Evolutionary conservation across 768 basidiomycete genomes (phyloP), one percentile per base, ranked within the genome.

Genomic region (Kockovaella imperatae): DNA sequence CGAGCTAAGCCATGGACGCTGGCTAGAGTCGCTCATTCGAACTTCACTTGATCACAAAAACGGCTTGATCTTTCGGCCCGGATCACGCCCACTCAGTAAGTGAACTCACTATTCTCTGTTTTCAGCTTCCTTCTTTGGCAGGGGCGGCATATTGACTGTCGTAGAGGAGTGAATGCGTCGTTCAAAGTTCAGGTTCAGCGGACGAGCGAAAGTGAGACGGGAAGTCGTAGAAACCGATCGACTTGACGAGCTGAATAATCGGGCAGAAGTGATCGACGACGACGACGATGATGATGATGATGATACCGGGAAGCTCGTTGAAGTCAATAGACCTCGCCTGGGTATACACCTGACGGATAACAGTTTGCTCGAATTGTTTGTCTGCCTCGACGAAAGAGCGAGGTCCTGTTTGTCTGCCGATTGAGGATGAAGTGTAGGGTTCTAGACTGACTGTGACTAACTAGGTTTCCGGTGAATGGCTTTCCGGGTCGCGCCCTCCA

Each of bases 241-340:
- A 32, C 31, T 32, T 32, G 10, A n/a, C 10, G 31, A 32, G 93
- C 74, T 36, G 35, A 83, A 87, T 52, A 76, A 86, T 42, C 88
- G 95, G 26, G 72, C 95, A 54, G 86, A 91, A 72, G 87, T 91
- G 53, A 87, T 93, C 4, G 21, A 28, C 28, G 15, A 34, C n/a
- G n/a, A n/a, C n/a, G n/a, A n/a, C n/a, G n/a, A n/a, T n/a, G n/a
- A n/a, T n/a, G n/a, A n/a, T 20, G 61, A 73, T 90, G 56, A 76
- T 80, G 60, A 93, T 91, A 74, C 87, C 87, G 3, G 87, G 88
- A 93, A 57, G 77, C 82, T 62, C 81, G 20, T 42, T 82, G n/a
- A 83, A 95, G 11, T 18, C 17, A 7, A 24, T 23, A 42, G 5
- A 15, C 32, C 23, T 42, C 21, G 20, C 24, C n/a, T n/a, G 32